These are phyloP conservation scores for Boletus tylopilopsis DNA, from an alignment of 768 basidiomycete species.

Conservation along the genomic window DNA sequence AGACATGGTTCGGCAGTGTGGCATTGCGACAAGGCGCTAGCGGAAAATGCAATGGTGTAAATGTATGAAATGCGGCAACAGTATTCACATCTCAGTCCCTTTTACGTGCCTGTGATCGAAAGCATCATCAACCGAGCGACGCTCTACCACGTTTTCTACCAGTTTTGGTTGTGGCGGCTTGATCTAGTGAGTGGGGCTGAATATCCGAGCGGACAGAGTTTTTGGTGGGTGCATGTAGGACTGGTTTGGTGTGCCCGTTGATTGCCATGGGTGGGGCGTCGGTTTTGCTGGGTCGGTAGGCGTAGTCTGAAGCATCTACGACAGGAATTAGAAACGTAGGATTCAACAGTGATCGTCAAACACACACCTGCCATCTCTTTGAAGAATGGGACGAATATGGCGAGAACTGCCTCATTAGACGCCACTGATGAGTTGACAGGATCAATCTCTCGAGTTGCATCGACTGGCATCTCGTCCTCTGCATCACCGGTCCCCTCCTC, in stretches of 20 bases:
- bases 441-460: conserved; percentile 20
- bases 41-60: conserved; percentile 24
- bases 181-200: conserved; percentile 11
- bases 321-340: conserved; percentile 2
- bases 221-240: conserved; percentile 20
- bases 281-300: conserved; percentile 14
- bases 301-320: conserved; percentile 24
- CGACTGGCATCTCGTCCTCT: conserved; percentile 45
- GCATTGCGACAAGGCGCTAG: conserved; percentile 27
- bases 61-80: conserved; percentile 27
- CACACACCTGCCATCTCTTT: conserved; percentile 44
- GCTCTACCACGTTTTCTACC: conserved; percentile 33
- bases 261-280: conserved; percentile 8
- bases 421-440: conserved; percentile 26
- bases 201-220: conserved; percentile 12
- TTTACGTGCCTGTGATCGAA: conserved; percentile 15
- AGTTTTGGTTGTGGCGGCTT: conserved; percentile 17
- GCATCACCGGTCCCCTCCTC: conserved; percentile 30
- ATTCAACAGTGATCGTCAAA: not conserved
- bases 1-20: conserved; percentile 17
- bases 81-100: conserved; percentile 18
- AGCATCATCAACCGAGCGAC: conserved; percentile 23
- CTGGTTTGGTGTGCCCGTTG: conserved; percentile 14
- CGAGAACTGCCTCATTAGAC: conserved; percentile 55
- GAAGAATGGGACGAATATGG: conserved; percentile 62